Evolutionary conservation across 2,329 filamentous ascomycete species (phyloP).

Genomic region (Clonostachys rosea): DNA sequence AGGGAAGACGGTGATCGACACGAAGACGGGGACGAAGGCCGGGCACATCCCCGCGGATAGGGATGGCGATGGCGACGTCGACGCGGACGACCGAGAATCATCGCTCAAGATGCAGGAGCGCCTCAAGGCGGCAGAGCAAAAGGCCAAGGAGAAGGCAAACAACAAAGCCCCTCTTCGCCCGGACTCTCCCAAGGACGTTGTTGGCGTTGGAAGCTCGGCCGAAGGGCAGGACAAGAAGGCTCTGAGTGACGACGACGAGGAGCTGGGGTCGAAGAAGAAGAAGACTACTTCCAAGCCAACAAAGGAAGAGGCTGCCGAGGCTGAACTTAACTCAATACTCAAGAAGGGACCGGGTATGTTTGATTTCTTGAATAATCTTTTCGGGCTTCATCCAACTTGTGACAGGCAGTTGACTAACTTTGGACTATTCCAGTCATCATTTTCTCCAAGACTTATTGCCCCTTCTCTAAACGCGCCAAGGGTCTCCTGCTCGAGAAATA

Average conservation of each 20-base stretch:
- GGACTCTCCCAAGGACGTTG: conserved; percentile 50
- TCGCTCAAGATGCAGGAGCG: conserved; percentile 51
- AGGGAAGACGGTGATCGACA: conserved; percentile 17
- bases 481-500: conserved; percentile 79
- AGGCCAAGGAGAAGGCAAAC: conserved; percentile 65
- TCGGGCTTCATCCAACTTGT: neutral
- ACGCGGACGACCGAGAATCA: conserved; percentile 50
- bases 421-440: conserved; percentile 66
- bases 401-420: neutral
- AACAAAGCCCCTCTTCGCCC: conserved; percentile 59
- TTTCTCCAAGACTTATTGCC: conserved; percentile 94
- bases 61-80: conserved; percentile 50
- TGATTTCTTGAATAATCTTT: neutral
- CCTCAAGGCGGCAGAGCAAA: conserved; percentile 63
- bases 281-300: conserved; percentile 14
- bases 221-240: conserved; percentile 40
- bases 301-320: conserved; percentile 61
- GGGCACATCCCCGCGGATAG: conserved; percentile 38
- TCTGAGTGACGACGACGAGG: conserved; percentile 14
- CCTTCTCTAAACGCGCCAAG: conserved; percentile 81
- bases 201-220: conserved; percentile 55
- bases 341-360: conserved; percentile 77
- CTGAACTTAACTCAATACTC: conserved; percentile 72
- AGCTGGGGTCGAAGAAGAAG: conserved; percentile 27
- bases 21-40: conserved; percentile 27